phyloP scores from a whole-genome alignment of 768 basidiomycete genomes.

The Collybia mongolica region DNA sequence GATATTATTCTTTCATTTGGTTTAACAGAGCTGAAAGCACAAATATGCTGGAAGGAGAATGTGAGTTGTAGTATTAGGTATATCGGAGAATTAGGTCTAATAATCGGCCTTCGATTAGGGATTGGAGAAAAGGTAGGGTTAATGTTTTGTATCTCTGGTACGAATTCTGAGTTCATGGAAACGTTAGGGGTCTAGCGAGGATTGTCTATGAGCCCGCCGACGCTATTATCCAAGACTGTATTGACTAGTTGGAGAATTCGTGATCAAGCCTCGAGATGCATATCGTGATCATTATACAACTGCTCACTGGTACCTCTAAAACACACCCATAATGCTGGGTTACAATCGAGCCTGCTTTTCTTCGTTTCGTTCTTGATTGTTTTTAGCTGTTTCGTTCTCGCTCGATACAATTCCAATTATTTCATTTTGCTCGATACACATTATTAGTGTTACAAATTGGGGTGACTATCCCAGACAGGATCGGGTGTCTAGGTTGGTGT shows the following conservation, averaged over 20 bases:
- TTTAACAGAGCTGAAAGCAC: conserved; percentile 50
- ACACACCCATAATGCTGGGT: too few species aligned
- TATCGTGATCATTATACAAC: too few species aligned
- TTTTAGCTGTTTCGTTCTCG: too few species aligned
- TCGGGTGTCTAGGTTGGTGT: too few species aligned
- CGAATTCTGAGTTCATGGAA: not conserved
- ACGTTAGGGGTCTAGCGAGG: conserved; percentile 8
- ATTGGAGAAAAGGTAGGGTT: conserved; percentile 29
- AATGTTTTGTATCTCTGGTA: not conserved
- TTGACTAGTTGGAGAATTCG: not conserved
- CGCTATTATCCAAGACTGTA: not conserved
- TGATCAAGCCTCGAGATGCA: too few species aligned
- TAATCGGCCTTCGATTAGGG: conserved; percentile 23
- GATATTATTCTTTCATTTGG: conserved; percentile 51
- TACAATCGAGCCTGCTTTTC: too few species aligned
- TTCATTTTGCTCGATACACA: too few species aligned
- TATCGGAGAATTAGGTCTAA: conserved; percentile 1
- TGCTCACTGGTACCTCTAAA: too few species aligned
- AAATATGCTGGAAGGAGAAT: conserved; percentile 48
- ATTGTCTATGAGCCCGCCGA: conserved; percentile 11
- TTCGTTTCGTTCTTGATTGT: too few species aligned
- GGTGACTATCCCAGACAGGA: too few species aligned
- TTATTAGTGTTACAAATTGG: too few species aligned
- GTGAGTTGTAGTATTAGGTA: conserved; percentile 27
- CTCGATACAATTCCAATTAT: too few species aligned